Conservation (phyloP, 2,329 filamentous ascomycete genomes). For the Alternaria sp. region DNA sequence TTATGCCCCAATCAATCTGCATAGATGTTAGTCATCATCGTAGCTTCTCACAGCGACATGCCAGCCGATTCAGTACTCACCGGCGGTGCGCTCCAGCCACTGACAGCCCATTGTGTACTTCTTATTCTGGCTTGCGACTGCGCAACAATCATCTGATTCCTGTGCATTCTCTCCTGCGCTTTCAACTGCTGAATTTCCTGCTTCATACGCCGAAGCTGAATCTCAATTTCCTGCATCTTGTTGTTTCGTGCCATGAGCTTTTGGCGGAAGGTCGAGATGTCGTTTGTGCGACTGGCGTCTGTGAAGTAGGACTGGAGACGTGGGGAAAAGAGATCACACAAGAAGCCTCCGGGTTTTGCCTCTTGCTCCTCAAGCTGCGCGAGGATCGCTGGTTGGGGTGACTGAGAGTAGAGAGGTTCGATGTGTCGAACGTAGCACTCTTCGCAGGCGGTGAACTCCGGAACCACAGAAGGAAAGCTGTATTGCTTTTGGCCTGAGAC, state of each 20-base stretch:
- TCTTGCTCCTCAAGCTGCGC: neutral
- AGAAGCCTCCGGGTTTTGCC: constrained; percentile 7
- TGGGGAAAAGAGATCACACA: constrained; percentile 23
- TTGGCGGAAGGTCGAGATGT: constrained; percentile 9
- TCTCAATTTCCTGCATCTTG: constrained; percentile 17
- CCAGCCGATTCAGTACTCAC: constrained; percentile 1
- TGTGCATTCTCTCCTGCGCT: constrained; percentile 12
- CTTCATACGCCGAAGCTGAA: constrained; percentile 15
- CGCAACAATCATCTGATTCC: constrained; percentile 15
- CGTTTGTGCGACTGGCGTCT: constrained; percentile 11
- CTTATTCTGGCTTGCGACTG: constrained; percentile 3
- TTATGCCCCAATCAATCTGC: constrained; percentile 14
- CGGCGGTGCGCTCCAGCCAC: constrained; percentile 6
- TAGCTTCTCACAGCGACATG: neutral
- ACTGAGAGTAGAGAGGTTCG: constrained; percentile 1
- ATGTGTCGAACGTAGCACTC: constrained; percentile 25
- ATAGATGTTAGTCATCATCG: neutral
- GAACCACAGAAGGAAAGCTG: constrained; percentile 8
- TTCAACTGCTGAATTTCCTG: constrained; percentile 18
- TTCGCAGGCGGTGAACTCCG: constrained; percentile 20
- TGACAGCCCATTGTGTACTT: neutral
- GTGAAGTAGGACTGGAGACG: constrained; percentile 20
- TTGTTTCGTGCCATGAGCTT: constrained; percentile 11
- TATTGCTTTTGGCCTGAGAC: constrained; percentile 10
- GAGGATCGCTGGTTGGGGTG: constrained; percentile 1